Evolutionary conservation across 2,329 filamentous ascomycete species (phyloP).

Genomic region (Aureobasidium mangrovei): DNA sequence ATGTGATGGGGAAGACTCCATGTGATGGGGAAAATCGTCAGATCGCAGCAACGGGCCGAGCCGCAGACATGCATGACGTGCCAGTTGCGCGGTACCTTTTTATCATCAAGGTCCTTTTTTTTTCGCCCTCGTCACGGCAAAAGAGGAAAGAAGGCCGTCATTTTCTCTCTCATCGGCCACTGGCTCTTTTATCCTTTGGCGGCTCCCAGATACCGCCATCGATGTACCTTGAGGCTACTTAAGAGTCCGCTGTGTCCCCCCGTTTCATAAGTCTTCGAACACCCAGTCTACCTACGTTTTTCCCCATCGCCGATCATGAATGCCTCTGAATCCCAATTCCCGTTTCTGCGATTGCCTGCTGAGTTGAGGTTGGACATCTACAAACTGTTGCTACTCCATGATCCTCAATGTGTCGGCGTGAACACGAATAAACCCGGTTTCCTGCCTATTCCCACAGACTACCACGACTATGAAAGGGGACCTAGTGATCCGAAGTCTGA

Average conservation of each 20-base stretch:
- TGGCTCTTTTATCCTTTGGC: background rate
- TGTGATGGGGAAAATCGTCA: background rate
- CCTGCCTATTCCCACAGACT: constrained; percentile 31
- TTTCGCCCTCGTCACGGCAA: background rate
- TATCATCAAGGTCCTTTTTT: constrained; percentile 8
- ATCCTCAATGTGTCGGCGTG: constrained; percentile 17
- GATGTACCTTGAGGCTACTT: background rate
- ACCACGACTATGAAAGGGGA: constrained; percentile 27
- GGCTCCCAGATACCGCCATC: background rate
- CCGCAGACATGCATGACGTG: background rate
- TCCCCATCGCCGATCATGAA: background rate
- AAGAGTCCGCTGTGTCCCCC: background rate
- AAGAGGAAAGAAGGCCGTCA: background rate
- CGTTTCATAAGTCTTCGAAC: background rate
- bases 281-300: background rate
- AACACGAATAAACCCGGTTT: constrained; percentile 22
- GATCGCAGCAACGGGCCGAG: background rate
- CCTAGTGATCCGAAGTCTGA: constrained; percentile 19
- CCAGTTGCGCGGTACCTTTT: background rate
- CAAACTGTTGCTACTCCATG: constrained; percentile 34
- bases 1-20: background rate
- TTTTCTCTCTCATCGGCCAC: too few species aligned
- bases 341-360: constrained; percentile 36
- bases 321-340: constrained; percentile 18
- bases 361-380: constrained; percentile 42